These are phyloP conservation scores for Taiwanofungus camphoratus DNA, from an alignment of 1,284 basidiomycete species.

Conservation along the genomic window DNA sequence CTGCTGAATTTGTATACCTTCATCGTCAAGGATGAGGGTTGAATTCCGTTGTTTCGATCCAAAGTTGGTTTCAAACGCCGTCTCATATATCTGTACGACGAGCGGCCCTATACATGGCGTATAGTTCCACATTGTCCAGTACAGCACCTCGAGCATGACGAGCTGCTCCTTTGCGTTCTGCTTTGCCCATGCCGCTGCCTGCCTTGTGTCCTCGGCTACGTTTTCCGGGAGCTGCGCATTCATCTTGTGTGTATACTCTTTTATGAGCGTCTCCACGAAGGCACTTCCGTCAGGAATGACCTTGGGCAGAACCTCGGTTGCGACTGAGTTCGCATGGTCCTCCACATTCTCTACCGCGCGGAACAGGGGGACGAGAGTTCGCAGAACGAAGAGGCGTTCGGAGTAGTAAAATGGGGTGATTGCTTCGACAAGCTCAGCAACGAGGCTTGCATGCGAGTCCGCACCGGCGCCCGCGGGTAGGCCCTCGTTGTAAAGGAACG, in stretches of 20 bases:
- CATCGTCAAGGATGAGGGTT: constrained; percentile 68
- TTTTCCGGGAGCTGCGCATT: constrained; percentile 46
- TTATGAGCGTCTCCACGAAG: constrained; percentile 53
- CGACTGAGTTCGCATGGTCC: constrained; percentile 50
- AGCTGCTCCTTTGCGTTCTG: constrained; percentile 78
- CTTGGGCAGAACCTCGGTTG: constrained; percentile 48
- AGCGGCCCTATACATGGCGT: constrained; percentile 58
- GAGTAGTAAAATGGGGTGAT: constrained; percentile 79
- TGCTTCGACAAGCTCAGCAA: constrained; percentile 59
- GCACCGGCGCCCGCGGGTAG: constrained; percentile 46
- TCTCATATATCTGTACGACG: constrained; percentile 57
- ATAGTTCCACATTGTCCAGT: constrained; percentile 82
- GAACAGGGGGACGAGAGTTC: constrained; percentile 57
- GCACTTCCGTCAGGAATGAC: constrained; percentile 56
- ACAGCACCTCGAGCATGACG: constrained; percentile 75
- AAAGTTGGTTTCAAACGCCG: constrained; percentile 61
- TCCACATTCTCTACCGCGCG: constrained; percentile 53
- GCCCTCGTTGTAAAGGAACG: constrained; percentile 77
- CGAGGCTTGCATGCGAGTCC: constrained; percentile 38
- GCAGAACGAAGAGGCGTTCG: constrained; percentile 66
- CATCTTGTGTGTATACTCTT: constrained; percentile 53
- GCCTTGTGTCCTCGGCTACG: constrained; percentile 50
- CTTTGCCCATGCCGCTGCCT: constrained; percentile 71
- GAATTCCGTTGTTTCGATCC: constrained; percentile 64
- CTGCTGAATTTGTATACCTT: constrained; percentile 57